phyloP scores from a whole-genome alignment of 306 rosid species.

The Potentilla sterilis region DNA sequence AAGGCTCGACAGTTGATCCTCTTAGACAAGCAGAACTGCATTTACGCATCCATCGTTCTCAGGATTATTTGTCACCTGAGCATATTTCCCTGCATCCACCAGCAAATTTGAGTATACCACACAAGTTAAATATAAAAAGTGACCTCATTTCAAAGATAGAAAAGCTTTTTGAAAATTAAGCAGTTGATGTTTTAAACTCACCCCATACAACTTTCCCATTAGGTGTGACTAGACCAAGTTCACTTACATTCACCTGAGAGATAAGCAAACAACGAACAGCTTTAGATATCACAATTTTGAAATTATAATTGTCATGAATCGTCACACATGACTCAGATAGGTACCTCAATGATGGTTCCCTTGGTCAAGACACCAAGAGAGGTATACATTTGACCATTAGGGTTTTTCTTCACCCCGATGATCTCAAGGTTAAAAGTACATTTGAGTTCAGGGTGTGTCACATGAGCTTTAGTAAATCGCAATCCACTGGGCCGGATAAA shows the following conservation, averaged over 20 bases:
- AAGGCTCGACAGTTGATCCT: neutral
- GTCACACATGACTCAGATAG: neutral
- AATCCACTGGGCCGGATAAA: conserved; percentile 85
- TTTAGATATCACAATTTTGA: neutral
- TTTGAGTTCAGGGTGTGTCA: conserved; percentile 94
- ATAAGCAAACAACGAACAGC: neutral
- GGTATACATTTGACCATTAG: conserved; percentile 85
- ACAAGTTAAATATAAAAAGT: neutral
- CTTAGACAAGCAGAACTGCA: conserved; percentile 79
- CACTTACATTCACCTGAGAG: conserved; percentile 86
- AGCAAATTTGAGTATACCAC: conserved; percentile 11
- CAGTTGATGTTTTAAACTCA: conserved; percentile 29
- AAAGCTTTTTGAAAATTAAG: neutral
- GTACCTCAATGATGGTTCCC: conserved; percentile 93
- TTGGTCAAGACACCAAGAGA: conserved; percentile 87
- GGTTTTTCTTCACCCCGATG: conserved; percentile 92
- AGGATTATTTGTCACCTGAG: conserved; percentile 91
- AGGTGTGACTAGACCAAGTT: conserved; percentile 92
- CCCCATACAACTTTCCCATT: conserved; percentile 99
- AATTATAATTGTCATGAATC: neutral
- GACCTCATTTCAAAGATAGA: neutral
- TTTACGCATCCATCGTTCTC: conserved; percentile 95
- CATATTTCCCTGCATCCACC: conserved; percentile 70
- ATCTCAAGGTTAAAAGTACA: conserved; percentile 89
- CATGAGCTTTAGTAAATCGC: conserved; percentile 89